Percentiles rank a stretch among this genome's conserved stretches.
Conservation (phyloP, 495 filamentous ascomycete genomes). For the Viridothelium virens region DNA sequence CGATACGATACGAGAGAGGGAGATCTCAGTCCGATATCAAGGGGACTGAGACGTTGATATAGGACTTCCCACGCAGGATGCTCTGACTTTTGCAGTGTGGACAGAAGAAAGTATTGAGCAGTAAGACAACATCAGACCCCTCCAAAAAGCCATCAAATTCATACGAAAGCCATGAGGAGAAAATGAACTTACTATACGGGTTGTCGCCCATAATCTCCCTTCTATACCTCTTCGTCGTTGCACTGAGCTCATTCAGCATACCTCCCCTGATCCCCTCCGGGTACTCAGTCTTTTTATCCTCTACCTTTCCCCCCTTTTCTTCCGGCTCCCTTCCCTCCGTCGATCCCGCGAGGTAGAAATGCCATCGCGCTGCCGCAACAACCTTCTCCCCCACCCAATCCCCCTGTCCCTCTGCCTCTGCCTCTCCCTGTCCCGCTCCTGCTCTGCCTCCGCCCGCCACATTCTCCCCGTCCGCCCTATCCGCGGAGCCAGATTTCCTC, state of each 20-base stretch:
- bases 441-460: neutral
- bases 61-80: too few relatives aligned
- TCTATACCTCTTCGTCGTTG: conserved; percentile 7
- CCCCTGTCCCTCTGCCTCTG: neutral
- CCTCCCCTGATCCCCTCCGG: conserved; percentile 8
- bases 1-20: too few relatives aligned
- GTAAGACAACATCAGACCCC: too few relatives aligned
- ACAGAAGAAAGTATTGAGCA: too few relatives aligned
- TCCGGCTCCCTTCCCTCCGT: conserved; percentile 16
- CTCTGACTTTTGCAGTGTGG: too few relatives aligned
- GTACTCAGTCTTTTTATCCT: neutral
- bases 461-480: conserved; percentile 16
- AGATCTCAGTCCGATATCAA: too few relatives aligned
- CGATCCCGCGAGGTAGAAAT: conserved; percentile 3
- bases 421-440: neutral
- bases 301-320: conserved; percentile 13
- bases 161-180: neutral
- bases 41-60: too few relatives aligned
- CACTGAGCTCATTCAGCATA: conserved; percentile 15
- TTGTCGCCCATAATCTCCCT: conserved; percentile 15
- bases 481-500: conserved; percentile 7
- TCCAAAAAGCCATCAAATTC: neutral
- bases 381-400: neutral
- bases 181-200: conserved; percentile 9
- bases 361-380: neutral